Percentiles rank a stretch among this genome's conserved stretches.
These are phyloP conservation scores for Gelatoporia subvermispora DNA, from an alignment of 768 basidiomycete species.

Conservation along the genomic window DNA sequence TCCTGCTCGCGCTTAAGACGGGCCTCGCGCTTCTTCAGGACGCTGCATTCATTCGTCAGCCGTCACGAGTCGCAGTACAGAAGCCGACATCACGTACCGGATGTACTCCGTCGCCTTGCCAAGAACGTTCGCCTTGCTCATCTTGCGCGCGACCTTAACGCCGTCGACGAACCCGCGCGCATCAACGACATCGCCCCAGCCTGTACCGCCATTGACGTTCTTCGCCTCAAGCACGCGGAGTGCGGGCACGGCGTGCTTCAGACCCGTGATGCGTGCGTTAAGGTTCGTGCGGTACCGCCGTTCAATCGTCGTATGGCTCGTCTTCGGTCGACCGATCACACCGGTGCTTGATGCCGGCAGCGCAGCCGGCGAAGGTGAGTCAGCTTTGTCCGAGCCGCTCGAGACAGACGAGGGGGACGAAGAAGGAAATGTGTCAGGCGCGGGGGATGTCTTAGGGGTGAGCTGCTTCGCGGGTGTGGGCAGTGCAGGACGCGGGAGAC, in stretches of 20 bases:
- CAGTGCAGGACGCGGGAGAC: conserved; percentile 43
- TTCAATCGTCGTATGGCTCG: conserved; percentile 87
- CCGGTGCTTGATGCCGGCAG: conserved; percentile 12
- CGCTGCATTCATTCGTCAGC: conserved; percentile 34
- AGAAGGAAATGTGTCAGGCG: conserved; percentile 20
- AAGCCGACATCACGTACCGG: conserved; percentile 31
- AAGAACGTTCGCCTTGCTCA: conserved; percentile 86
- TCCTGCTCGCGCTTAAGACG: conserved; percentile 71
- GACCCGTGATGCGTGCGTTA: conserved; percentile 78
- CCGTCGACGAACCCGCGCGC: conserved; percentile 86
- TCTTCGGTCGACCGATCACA: conserved; percentile 57
- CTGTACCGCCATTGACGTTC: conserved; percentile 25
- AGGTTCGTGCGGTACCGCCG: conserved; percentile 85
- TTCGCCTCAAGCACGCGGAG: conserved; percentile 72
- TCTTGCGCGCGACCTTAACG: conserved; percentile 88
- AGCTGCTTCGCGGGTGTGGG: conserved; percentile 29
- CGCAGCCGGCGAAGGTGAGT: conserved; percentile 8
- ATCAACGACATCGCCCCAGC: conserved; percentile 55
- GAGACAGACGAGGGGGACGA: conserved; percentile 41
- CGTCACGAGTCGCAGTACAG: background rate
- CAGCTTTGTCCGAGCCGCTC: conserved; percentile 18
- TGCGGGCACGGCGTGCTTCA: conserved; percentile 79
- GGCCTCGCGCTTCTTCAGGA: conserved; percentile 72
- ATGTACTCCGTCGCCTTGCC: conserved; percentile 92
- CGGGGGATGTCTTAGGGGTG: conserved; percentile 11